Base-by-base conservation (phyloP, 495 filamentous ascomycete genomes). In the Talaromyces stipitatus region DNA sequence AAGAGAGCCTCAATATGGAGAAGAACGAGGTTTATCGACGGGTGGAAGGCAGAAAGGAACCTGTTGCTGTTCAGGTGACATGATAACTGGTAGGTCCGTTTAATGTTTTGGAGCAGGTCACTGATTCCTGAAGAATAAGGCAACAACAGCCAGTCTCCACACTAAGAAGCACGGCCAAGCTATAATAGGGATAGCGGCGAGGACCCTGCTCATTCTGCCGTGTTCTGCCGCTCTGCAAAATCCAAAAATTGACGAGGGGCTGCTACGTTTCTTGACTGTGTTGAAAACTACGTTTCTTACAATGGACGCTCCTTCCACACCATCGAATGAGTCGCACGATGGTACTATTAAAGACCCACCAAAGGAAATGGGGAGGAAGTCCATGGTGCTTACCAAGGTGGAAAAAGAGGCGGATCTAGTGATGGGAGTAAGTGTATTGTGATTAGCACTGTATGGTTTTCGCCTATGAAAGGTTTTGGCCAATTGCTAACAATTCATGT, bases 401-500 rank as follows among this genome's bases (percentile, higher is more conserved):
- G 69, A 70, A 58, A 71, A 81, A 60, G 85, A 88, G 26, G 70
- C 69, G 64, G 83, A 88, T 59, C 76, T 80, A 5, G 83, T 91
- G 58, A 90, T 90, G 84, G 80, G 76, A 56, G 85, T 87, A 72
- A 61, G 82, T 77, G 23, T 11, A 38, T 32, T 41, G 24, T 46
- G 22, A 30, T 26, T 47, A 22, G 36, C n/a, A 50, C 26, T 22
- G 36, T 50, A 56, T 41, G 51, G 9, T 16, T 46, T 28, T 46
- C 36, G 54, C 38, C 54, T 46, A 18, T 12, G 11, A 9, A 22
- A 20, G 5, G n/a, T 50, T 18, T 28, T 9, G 3, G 30, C 18
- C 4, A 7, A 16, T 57, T 5, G 27, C 50, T 58, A 12, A 32
- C 58, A 60, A 24, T 63, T 26, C n/a, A n/a, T 22, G n/a, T 26